phyloP scores from a whole-genome alignment of 768 basidiomycete species.

The Boletellus ananas region DNA sequence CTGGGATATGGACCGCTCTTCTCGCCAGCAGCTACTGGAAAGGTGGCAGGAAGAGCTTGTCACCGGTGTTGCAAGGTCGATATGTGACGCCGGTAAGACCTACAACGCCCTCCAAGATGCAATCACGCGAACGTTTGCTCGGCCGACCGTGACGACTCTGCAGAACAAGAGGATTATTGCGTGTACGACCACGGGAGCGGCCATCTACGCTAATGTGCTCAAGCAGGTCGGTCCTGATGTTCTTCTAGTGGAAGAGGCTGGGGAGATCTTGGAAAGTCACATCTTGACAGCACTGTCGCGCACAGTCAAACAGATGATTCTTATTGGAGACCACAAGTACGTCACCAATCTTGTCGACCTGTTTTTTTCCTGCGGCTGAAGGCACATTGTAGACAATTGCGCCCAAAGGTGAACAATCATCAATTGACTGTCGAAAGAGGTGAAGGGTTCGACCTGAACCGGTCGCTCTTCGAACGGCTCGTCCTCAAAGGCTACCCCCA shows the following conservation, averaged over 20 bases:
- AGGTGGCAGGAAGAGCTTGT: constrained; percentile 37
- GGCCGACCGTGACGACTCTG: no score
- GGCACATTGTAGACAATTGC: constrained; percentile 61
- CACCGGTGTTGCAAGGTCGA: constrained; percentile 26
- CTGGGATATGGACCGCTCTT: constrained; percentile 35
- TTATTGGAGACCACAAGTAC: constrained; percentile 73
- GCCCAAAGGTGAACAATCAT: constrained; percentile 70
- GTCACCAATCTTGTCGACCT: no score
- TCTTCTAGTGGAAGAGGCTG: constrained; percentile 67
- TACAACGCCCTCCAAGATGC: constrained; percentile 38
- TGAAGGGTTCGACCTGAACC: constrained; percentile 62
- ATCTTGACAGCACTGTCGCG: constrained; percentile 52
- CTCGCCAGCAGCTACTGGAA: constrained; percentile 26
- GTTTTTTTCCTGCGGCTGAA: no score
- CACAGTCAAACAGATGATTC: constrained; percentile 48
- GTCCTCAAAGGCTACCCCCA: constrained; percentile 62
- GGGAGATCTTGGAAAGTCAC: constrained; percentile 68
- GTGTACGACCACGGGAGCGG: constrained; percentile 68
- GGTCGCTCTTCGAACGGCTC: constrained; percentile 65
- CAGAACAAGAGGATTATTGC: constrained; percentile 53
- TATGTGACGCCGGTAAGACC: constrained; percentile 25
- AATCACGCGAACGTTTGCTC: constrained; percentile 35
- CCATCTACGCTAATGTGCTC: constrained; percentile 50
- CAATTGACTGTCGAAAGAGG: constrained; percentile 63
- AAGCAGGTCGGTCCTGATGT: constrained; percentile 43